Evolutionary conservation across 306 rosid species (phyloP), one percentile per base, ranked within the genome.

Genomic region (Quercus gilva): DNA sequence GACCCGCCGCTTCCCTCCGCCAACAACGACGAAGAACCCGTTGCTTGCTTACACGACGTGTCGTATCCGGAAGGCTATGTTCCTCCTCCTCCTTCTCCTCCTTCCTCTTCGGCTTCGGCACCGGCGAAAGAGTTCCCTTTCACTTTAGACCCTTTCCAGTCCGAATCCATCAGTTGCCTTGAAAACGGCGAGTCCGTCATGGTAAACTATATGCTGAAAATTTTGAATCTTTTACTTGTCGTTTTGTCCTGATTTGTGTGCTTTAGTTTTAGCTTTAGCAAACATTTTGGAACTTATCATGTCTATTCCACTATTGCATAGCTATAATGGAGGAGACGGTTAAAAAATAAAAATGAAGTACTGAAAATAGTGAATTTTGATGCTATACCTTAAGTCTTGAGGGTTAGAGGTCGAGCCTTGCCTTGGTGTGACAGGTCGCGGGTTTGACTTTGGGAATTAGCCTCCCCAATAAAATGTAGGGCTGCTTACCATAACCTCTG

Each of bases 111-210:
- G 0, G 73, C 78, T 29, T 77, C 69, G 2, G 91, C 82, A 45
- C 89, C 99, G 17, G 97, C 99, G 11, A 95, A 89, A 83, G 86
- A 55, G n/a, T 95, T 91, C 75, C 92, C 94, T 12, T 95, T 95
- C 84, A 15, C 91, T 78, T 94, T 95, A 6, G 99, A 95, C 74
- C 96, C 97, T 6, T 95, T 95, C 71, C 99, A 95, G 77, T 84
- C 92, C 6, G 91, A 89, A 81, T 85, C 99, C 64, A 92, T 95
- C 56, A 69, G 79, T 6, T 95, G 99, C 87, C 87, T 95, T 5
- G 98, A 92, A 74, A 84, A 84, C 3, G 87, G 83, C 1, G 91
- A 94, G 75, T 94, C 97, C 58, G 97, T 92, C 84, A 88, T 92
- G 99, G 98, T 94, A 56, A 37, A 7, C 45, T 37, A 37, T 37